Conservation (phyloP, 805 yeast genomes). For the Starmerella geochares region DNA sequence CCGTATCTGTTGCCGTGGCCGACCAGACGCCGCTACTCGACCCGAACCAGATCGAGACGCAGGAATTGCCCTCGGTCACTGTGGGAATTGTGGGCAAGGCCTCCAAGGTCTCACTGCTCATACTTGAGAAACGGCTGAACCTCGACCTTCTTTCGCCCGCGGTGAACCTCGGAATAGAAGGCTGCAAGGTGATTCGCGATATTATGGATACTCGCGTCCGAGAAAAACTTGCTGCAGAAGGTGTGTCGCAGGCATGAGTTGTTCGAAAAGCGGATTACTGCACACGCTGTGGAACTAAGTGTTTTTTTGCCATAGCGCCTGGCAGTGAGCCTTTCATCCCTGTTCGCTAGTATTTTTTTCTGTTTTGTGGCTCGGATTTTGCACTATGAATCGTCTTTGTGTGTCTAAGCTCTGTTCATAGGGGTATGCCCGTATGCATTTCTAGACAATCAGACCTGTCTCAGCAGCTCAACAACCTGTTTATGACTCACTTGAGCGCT, state of each 20-base stretch:
- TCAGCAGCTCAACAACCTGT: too few species aligned
- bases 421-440: too few species aligned
- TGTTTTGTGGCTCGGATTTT: too few species aligned
- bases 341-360: too few species aligned
- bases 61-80: conserved; percentile 69
- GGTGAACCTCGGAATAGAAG: conserved; percentile 74
- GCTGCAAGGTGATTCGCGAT: conserved; percentile 70
- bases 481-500: too few species aligned
- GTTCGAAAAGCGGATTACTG: too few species aligned
- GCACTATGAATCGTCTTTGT: too few species aligned
- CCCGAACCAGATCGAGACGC: conserved; percentile 70
- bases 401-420: too few species aligned
- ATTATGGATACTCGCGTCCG: conserved; percentile 81
- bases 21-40: conserved; percentile 75
- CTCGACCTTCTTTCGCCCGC: conserved; percentile 67
- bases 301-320: too few species aligned
- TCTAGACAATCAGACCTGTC: too few species aligned
- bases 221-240: background rate
- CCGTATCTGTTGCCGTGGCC: conserved; percentile 68
- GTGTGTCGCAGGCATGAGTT: background rate
- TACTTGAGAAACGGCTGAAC: conserved; percentile 76
- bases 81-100: conserved; percentile 75
- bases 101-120: conserved; percentile 63
- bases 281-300: too few species aligned
- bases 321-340: too few species aligned